A percentile compares a stretch with the other conserved stretches of the same genome.
phyloP scores from a whole-genome alignment of 2,329 filamentous ascomycete genomes.

The Pseudocercospora cruenta region DNA sequence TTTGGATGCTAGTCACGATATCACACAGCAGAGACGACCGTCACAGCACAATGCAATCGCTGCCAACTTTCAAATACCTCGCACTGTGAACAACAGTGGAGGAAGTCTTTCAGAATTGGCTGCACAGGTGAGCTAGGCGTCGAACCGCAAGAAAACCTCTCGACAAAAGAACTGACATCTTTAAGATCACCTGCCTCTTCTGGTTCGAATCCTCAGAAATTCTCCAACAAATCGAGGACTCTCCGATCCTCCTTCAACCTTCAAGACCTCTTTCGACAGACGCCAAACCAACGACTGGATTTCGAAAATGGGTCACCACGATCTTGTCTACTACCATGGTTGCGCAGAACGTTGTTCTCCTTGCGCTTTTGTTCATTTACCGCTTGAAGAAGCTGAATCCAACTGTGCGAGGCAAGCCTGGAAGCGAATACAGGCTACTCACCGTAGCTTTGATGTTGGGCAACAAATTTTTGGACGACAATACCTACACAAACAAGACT shows the following conservation, averaged over 20 bases:
- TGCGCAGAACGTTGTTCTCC: constrained; percentile 88
- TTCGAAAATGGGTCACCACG: constrained; percentile 90
- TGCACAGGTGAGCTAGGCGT: constrained; percentile 65
- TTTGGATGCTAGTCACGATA: constrained; percentile 16
- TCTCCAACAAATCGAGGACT: constrained; percentile 72
- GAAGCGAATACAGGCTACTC: constrained; percentile 89
- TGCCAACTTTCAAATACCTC: constrained; percentile 68
- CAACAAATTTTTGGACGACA: constrained; percentile 98
- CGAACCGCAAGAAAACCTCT: not conserved
- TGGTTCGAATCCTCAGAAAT: constrained; percentile 93
- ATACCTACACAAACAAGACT: constrained; percentile 99
- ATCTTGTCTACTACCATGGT: constrained; percentile 94
- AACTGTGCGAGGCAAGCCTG: constrained; percentile 83
- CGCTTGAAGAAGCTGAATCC: constrained; percentile 89
- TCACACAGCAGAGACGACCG: constrained; percentile 21
- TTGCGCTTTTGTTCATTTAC: constrained; percentile 91
- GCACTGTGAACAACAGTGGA: constrained; percentile 73
- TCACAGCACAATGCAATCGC: constrained; percentile 46
- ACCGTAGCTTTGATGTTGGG: constrained; percentile 97
- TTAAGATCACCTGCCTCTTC: constrained; percentile 89
- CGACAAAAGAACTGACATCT: constrained; percentile 12
- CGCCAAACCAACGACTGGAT: constrained; percentile 76
- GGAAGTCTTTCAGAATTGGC: constrained; percentile 82
- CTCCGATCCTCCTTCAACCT: constrained; percentile 25
- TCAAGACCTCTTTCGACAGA: constrained; percentile 66